Base-by-base conservation (phyloP, 2,329 filamentous ascomycete species). In the Canariomyces notabilis region DNA sequence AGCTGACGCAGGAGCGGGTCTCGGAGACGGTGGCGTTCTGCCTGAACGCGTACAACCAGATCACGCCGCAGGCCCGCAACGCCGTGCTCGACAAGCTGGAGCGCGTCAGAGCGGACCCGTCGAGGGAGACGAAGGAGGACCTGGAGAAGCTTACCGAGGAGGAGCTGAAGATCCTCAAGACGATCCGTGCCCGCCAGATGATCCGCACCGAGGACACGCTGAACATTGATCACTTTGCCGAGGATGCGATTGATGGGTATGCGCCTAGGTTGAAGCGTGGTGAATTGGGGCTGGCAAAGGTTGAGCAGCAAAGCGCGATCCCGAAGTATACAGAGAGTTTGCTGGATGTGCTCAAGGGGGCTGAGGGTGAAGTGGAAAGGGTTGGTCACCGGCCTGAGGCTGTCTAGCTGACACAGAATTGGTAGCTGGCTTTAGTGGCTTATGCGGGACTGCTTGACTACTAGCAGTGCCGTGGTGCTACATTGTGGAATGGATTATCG, bases 1-100 rank as follows among this genome's bases (percentile, higher is more conserved):
- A 63, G 36, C 48, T 65, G 31, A 57, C 64, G 2, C 57, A 62
- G 46, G 40, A 50, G 18, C 41, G 48, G 19, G 39, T 56, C 12
- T 55, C 53, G 37, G 61, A 65, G 51, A 58, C 60, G 4, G 46
- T 66, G 20, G 57, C 65, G 16, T 67, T 67, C 48, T 63, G 63
- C 50, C 48, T 60, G 40, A 56, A 54, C 14, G 64, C 64, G 7
- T 66, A 64, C 42, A 49, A 51, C 3, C 37, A 46, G 22, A 42
- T 55, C 22, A 11, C 49, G 6, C 37, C 38, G 36, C 45, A 38
- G 18, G 21, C n/a, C 4, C 22, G 31, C 31, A 2, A 45, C 19
- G 35, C 21, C 3, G 39, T 43, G n/a, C 19, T 46, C 15, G 44
- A 48, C n/a, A 47, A 48, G 46, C 35, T 45, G 44, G 52, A 42